These are phyloP conservation scores for Trichoderma gracile DNA, from an alignment of 2,329 filamentous ascomycete species.

Conservation along the genomic window DNA sequence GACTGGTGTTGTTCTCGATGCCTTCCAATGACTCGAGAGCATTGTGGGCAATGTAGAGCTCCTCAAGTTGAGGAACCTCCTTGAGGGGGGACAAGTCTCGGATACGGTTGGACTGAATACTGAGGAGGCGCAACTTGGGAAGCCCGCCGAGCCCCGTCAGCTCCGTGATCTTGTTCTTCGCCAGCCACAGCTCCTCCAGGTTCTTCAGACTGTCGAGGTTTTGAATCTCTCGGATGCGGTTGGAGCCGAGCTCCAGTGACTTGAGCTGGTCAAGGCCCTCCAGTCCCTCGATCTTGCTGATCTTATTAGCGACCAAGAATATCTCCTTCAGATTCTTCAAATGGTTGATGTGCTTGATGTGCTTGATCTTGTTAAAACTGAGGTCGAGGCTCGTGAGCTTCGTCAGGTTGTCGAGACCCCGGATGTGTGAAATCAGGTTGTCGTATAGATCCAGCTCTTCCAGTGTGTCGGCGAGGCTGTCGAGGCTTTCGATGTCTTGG, in stretches of 20 bases:
- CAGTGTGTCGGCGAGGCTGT: conserved; percentile 64
- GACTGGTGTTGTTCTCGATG: conserved; percentile 63
- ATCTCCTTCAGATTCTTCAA: conserved; percentile 77
- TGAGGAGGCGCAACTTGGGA: conserved; percentile 79
- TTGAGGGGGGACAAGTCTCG: conserved; percentile 73
- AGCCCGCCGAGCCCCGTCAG: conserved; percentile 75
- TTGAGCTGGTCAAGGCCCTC: conserved; percentile 72
- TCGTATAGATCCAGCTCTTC: conserved; percentile 93
- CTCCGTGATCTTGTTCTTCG: conserved; percentile 93
- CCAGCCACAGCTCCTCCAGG: conserved; percentile 89
- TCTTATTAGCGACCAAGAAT: conserved; percentile 94
- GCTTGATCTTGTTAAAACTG: conserved; percentile 99
- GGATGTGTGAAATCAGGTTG: conserved; percentile 86
- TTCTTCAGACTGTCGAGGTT: conserved; percentile 76
- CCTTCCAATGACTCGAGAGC: conserved; percentile 76
- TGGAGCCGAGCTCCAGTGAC: conserved; percentile 88
- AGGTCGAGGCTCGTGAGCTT: conserved; percentile 81
- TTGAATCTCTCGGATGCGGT: conserved; percentile 84
- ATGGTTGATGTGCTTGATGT: conserved; percentile 86
- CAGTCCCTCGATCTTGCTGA: conserved; percentile 81
- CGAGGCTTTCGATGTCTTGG: conserved; percentile 73
- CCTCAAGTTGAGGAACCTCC: conserved; percentile 75
- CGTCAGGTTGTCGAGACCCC: conserved; percentile 75
- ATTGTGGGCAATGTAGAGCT: conserved; percentile 96
- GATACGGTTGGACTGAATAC: conserved; percentile 94